phyloP scores from a whole-genome alignment of 805 yeast species.

The Sugiyamaella marilandica region DNA sequence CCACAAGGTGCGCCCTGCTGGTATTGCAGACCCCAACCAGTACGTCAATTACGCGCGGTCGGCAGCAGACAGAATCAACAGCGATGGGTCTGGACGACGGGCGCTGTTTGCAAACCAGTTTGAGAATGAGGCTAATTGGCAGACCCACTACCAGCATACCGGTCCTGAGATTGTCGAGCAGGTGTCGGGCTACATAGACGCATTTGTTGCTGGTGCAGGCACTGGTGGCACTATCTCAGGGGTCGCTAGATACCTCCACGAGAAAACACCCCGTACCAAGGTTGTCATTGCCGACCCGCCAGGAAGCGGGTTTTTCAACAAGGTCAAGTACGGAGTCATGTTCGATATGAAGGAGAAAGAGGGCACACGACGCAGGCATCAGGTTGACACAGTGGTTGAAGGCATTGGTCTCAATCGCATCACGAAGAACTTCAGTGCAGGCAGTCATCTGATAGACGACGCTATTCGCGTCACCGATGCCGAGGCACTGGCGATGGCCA shows the following conservation, averaged over 20 bases:
- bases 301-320: conserved; percentile 85
- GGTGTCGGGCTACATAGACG: conserved; percentile 53
- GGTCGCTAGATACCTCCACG: conserved; percentile 68
- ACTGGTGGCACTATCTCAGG: conserved; percentile 98
- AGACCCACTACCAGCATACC: conserved; percentile 71
- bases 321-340: conserved; percentile 89
- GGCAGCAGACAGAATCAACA: conserved; percentile 49
- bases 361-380: conserved; percentile 92
- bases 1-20: conserved; percentile 87
- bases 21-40: conserved; percentile 89
- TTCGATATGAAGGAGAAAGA: conserved; percentile 83
- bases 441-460: conserved; percentile 66
- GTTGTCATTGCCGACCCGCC: conserved; percentile 89
- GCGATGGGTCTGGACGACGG: conserved; percentile 35
- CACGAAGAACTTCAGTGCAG: conserved; percentile 73
- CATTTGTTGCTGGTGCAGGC: conserved; percentile 87
- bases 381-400: conserved; percentile 90
- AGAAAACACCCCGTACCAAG: conserved; percentile 38
- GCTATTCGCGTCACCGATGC: conserved; percentile 74
- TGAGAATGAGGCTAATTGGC: conserved; percentile 90
- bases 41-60: conserved; percentile 83
- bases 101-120: conserved; percentile 95
- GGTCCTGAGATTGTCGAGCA: conserved; percentile 92
- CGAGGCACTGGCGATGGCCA: conserved; percentile 87
- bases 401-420: conserved; percentile 90